phyloP scores from a whole-genome alignment of 805 yeast species.

The Lipomyces spencermartinsiae region DNA sequence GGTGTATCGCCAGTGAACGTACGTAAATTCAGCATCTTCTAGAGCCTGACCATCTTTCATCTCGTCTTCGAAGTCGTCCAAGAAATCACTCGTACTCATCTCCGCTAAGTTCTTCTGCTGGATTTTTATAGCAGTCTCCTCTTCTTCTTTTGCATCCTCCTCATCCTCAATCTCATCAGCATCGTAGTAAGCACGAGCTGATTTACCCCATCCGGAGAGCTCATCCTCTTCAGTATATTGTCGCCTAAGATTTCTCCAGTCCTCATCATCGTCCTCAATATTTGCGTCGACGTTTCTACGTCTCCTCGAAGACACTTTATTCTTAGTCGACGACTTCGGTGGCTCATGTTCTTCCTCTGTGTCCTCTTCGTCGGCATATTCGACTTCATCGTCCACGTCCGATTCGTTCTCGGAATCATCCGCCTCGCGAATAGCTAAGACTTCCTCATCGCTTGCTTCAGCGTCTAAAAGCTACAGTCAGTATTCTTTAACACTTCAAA shows the following conservation, averaged over 20 bases:
- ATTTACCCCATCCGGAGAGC: conserved; percentile 52
- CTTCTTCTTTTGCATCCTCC: conserved; percentile 76
- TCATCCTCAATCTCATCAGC: conserved; percentile 63
- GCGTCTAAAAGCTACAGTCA: conserved; percentile 34
- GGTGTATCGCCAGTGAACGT: not conserved
- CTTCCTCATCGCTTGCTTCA: conserved; percentile 64
- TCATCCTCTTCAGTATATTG: conserved; percentile 29
- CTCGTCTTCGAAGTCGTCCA: conserved; percentile 85
- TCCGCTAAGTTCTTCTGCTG: conserved; percentile 82
- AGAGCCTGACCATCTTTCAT: conserved; percentile 59
- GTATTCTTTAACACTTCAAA: not conserved
- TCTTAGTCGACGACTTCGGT: conserved; percentile 28
- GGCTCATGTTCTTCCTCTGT: conserved; percentile 56
- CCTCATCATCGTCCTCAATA: conserved; percentile 58
- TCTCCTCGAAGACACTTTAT: not conserved
- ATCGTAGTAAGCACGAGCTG: conserved; percentile 44
- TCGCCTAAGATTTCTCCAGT: conserved; percentile 51
- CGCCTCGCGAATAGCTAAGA: conserved; percentile 51
- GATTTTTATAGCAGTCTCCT: conserved; percentile 84
- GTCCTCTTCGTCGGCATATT: conserved; percentile 52
- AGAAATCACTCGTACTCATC: conserved; percentile 72
- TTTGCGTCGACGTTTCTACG: conserved; percentile 48
- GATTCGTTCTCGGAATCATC: conserved; percentile 50
- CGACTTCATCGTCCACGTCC: conserved; percentile 59
- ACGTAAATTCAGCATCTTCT: conserved; percentile 42